Conservation (phyloP, 192 early-diverging fungal genomes). For the Entomortierella chlamydospora region DNA sequence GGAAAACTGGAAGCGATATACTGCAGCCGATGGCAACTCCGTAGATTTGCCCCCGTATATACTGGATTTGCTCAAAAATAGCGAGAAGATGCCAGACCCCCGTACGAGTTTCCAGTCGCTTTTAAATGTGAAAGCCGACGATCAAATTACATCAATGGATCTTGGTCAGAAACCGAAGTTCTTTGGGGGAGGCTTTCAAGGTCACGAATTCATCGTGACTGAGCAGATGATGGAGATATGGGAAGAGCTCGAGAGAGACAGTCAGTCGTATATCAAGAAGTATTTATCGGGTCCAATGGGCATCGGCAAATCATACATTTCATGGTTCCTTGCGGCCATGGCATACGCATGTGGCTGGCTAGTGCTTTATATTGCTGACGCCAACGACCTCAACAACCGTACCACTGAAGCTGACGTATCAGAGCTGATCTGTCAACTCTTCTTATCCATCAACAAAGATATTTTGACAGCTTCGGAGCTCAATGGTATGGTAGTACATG, state of each 20-base stretch:
- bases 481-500: not conserved
- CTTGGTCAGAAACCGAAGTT: constrained; percentile 20
- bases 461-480: constrained; percentile 33
- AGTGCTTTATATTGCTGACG: constrained; percentile 39
- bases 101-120: not conserved
- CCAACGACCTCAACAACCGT: not conserved
- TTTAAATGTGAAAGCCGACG: not conserved
- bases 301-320: not conserved
- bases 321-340: constrained; percentile 4
- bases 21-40: not conserved
- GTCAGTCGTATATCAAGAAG: constrained; percentile 1
- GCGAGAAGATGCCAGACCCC: not conserved
- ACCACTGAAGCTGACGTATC: not conserved
- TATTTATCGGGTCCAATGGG: not conserved
- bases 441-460: constrained; percentile 36
- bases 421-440: constrained; percentile 15
- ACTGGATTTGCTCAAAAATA: not conserved
- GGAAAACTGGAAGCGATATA: not conserved
- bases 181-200: constrained; percentile 14
- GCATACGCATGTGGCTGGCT: not conserved
- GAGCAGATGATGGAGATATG: constrained; percentile 38
- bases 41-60: not conserved
- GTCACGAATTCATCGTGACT: constrained; percentile 23
- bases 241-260: constrained; percentile 5
- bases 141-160: constrained; percentile 5